Percentiles rank a stretch among this genome's conserved stretches.
These are phyloP conservation scores for Setaria viridis DNA, from an alignment of 202 grass and related monocot genomes.

Conservation along the genomic window DNA sequence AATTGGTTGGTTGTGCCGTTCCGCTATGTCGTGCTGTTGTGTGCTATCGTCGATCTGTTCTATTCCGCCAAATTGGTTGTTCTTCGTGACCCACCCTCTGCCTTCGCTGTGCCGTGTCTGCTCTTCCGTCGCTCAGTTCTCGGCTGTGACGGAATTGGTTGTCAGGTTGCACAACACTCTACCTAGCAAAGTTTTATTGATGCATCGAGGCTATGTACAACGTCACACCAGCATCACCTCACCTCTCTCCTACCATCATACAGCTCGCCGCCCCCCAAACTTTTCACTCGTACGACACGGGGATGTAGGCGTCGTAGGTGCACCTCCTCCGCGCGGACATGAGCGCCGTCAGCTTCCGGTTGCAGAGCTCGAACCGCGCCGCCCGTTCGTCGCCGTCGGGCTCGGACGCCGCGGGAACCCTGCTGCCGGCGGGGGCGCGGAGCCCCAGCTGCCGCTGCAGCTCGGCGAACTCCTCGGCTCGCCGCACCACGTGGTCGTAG, in stretches of 20 bases:
- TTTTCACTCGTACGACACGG: conserved; percentile 49
- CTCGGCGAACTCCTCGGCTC: conserved; percentile 71
- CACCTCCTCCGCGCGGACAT: conserved; percentile 72
- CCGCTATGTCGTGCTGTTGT: background rate
- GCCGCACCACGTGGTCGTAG: conserved; percentile 77
- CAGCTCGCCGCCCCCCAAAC: background rate
- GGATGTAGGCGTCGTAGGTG: conserved; percentile 69
- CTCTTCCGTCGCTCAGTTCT: background rate
- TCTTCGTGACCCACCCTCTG: background rate
- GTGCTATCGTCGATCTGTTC: background rate
- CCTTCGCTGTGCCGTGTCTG: background rate
- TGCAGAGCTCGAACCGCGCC: conserved; percentile 72
- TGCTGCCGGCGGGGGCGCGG: conserved; percentile 41
- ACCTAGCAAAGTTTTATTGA: conserved; percentile 29
- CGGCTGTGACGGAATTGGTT: background rate
- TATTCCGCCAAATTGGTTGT: background rate
- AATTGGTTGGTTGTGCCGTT: no score
- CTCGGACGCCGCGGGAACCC: background rate
- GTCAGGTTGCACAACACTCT: background rate
- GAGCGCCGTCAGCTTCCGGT: conserved; percentile 75
- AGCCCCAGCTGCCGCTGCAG: conserved; percentile 86
- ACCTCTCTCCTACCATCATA: background rate
- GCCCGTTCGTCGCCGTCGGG: background rate
- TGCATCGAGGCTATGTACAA: conserved; percentile 36
- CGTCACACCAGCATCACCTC: background rate